Evolutionary conservation across 805 yeast species (phyloP).

Genomic region (Phaffomyces thermotolerans): DNA sequence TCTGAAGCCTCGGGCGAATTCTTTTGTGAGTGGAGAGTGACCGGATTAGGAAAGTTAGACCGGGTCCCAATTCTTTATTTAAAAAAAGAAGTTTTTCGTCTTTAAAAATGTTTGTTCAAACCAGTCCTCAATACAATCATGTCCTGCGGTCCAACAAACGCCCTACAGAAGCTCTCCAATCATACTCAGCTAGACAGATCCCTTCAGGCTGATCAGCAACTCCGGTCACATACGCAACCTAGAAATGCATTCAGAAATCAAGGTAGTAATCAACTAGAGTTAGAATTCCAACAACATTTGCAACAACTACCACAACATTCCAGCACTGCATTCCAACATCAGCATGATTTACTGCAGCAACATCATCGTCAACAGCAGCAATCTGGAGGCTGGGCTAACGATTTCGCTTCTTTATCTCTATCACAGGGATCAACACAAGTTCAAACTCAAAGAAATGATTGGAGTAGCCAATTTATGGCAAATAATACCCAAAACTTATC

Average conservation of each 20-base stretch:
- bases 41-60: too few species aligned
- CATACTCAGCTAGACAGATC: slow-evolving; percentile 22
- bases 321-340: not conserved
- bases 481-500: slow-evolving; percentile 1
- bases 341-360: slow-evolving; percentile 2
- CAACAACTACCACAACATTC: slow-evolving; percentile 8
- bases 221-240: slow-evolving; percentile 6
- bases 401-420: slow-evolving; percentile 15
- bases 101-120: not conserved
- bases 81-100: too few species aligned
- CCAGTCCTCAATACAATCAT: not conserved
- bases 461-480: slow-evolving; percentile 17
- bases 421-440: slow-evolving; percentile 4
- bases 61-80: too few species aligned
- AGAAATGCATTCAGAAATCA: slow-evolving; percentile 9
- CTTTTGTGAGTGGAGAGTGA: too few species aligned
- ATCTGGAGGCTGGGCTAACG: slow-evolving; percentile 19
- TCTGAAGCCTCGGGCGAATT: too few species aligned
- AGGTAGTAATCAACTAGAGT: slow-evolving; percentile 12
- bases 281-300: slow-evolving; percentile 15
- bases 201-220: slow-evolving; percentile 17
- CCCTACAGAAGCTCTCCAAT: slow-evolving; percentile 19
- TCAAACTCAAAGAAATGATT: slow-evolving; percentile 8
- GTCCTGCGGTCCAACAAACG: slow-evolving; percentile 22
- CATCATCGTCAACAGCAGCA: slow-evolving; percentile 7